Evolutionary conservation across 768 basidiomycete species (phyloP).

Genomic region (Pisolithus sp.): DNA sequence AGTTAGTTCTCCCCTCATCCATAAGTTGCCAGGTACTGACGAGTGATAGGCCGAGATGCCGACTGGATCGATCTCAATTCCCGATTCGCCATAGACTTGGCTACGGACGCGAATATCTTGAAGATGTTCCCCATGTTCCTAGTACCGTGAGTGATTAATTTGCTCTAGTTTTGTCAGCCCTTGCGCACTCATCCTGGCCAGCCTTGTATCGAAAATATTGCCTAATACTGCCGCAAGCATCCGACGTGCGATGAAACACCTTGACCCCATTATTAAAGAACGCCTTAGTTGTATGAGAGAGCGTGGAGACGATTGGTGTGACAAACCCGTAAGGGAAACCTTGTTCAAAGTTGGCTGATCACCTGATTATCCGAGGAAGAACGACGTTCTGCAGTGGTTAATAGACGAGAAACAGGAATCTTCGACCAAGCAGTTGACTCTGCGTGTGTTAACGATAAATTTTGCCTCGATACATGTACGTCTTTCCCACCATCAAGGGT

Average conservation of each 20-base stretch:
- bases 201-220: slow-evolving; percentile 12
- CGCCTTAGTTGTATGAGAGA: slow-evolving; percentile 17
- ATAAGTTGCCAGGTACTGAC: slow-evolving; percentile 25
- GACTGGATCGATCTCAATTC: slow-evolving; percentile 31
- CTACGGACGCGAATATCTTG: slow-evolving; percentile 14
- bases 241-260: slow-evolving; percentile 6
- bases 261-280: slow-evolving; percentile 28
- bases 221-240: slow-evolving; percentile 4
- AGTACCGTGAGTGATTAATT: slow-evolving; percentile 20
- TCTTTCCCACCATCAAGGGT: background rate
- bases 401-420: background rate
- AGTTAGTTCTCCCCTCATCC: slow-evolving; percentile 14
- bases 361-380: background rate
- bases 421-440: background rate
- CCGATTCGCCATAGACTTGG: slow-evolving; percentile 25
- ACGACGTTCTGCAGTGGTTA: background rate
- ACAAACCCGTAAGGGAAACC: slow-evolving; percentile 25
- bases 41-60: slow-evolving; percentile 30
- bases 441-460: background rate
- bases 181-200: background rate
- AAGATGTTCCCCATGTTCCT: slow-evolving; percentile 27
- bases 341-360: no score
- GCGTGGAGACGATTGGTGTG: slow-evolving; percentile 17
- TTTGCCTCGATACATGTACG: slow-evolving; percentile 13
- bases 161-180: background rate